A percentile compares a stretch with the other conserved stretches of the same genome.
These are phyloP conservation scores for Malus hybrid DNA, from an alignment of 331 rosid species.

Conservation along the genomic window DNA sequence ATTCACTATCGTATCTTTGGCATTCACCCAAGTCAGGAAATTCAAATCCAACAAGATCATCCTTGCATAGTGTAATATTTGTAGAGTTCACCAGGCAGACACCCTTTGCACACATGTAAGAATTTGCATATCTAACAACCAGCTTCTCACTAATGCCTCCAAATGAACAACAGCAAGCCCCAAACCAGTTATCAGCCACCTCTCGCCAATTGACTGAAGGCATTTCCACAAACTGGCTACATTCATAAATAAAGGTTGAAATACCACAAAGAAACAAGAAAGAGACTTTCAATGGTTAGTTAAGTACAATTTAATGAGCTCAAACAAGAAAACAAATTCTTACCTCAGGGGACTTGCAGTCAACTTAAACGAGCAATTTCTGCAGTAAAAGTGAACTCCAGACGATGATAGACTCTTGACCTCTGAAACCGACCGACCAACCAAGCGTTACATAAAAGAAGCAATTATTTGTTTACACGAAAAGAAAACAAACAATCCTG, in stretches of 20 bases:
- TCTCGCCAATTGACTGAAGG: conserved; percentile 93
- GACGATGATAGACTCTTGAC: conserved; percentile 33
- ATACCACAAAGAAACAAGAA: neutral
- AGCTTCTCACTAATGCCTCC: conserved; percentile 92
- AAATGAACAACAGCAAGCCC: conserved; percentile 84
- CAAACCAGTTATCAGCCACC: conserved; percentile 97
- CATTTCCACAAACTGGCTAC: conserved; percentile 80
- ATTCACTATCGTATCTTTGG: conserved; percentile 14
- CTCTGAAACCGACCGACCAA: too few relatives aligned
- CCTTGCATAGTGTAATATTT: conserved; percentile 58
- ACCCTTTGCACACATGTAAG: conserved; percentile 49
- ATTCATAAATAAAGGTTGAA: conserved; percentile 5
- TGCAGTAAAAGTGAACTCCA: conserved; percentile 62
- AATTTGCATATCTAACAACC: conserved; percentile 60
- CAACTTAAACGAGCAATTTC: conserved; percentile 55
- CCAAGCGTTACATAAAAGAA: neutral
- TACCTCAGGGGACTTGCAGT: conserved; percentile 64
- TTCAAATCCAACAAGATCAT: conserved; percentile 55
- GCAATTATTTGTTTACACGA: neutral
- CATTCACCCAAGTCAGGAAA: conserved; percentile 24
- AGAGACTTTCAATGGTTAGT: neutral
- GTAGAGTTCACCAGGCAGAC: conserved; percentile 59
- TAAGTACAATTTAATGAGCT: neutral
- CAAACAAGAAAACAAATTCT: neutral
- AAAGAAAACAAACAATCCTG: neutral